Evolutionary conservation across 768 basidiomycete species (phyloP).

Genomic region (Russula abietina): DNA sequence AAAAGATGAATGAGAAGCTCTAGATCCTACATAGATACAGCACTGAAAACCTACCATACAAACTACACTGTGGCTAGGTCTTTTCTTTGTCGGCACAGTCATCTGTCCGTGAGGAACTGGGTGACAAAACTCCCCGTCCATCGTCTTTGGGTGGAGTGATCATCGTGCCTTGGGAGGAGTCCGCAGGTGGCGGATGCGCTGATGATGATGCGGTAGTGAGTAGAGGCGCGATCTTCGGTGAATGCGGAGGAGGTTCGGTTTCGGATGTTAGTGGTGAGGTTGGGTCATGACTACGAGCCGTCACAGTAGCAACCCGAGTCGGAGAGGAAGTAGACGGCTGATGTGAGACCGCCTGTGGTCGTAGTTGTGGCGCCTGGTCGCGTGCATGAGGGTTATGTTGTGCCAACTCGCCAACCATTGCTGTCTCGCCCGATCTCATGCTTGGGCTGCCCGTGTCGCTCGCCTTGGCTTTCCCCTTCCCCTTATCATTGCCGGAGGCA

Average conservation of each 20-base stretch:
- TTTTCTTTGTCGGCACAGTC: not conserved
- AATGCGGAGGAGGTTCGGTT: not conserved
- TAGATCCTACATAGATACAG: constrained; percentile 24
- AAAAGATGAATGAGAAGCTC: constrained; percentile 13
- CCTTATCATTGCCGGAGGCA: constrained; percentile 21
- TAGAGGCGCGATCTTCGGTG: not conserved
- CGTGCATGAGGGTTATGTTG: not conserved
- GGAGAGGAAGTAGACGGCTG: not conserved
- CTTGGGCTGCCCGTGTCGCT: not conserved
- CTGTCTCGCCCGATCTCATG: not conserved
- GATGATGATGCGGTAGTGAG: not conserved
- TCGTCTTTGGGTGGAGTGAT: constrained; percentile 2
- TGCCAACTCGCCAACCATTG: not conserved
- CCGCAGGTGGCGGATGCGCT: not conserved
- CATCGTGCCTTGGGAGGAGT: not conserved
- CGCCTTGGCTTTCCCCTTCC: constrained; percentile 19
- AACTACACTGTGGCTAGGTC: not conserved
- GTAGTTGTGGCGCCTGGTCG: not conserved
- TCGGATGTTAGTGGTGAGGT: not conserved
- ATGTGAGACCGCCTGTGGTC: not conserved
- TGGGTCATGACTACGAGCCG: not conserved
- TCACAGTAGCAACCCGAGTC: not conserved
- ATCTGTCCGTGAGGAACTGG: not conserved
- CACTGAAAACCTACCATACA: constrained; percentile 4
- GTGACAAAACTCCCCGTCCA: not conserved